Evolutionary conservation across 2,329 filamentous ascomycete species (phyloP), one percentile per base, ranked within the genome.

Genomic region (Microdochium trichocladiopsis): DNA sequence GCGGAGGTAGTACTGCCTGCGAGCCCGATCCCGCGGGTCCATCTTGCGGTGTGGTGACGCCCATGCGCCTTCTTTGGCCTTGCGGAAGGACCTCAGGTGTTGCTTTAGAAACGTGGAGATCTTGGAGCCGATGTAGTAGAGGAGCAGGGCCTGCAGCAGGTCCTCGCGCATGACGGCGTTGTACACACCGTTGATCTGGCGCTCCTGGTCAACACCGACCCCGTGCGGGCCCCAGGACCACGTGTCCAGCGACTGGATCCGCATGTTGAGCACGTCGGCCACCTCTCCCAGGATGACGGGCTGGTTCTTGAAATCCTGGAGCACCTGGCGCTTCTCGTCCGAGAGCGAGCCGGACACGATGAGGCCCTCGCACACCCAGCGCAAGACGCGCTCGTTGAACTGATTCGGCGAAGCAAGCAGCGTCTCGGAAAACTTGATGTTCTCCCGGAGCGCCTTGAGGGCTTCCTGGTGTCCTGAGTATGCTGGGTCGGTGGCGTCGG

Each of bases 111-210:
- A 69, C 0, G 72, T 68, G 2, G 74, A 75, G 71, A 74, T 76
- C 25, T 68, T 72, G 14, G 73, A 63, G 2, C 76, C 76, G 24
- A 80, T 66, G 50, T 72, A 75, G 47, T 80, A 73, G 0, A 79
- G 61, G n/a, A 80, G 71, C 1, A 80, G 69, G 1, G 75, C 74
- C 51, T 79, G 74, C 1, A 78, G 67, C 0, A 78, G 67, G 28
- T 80, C 76, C 55, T 79, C 74, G 33, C 79, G 72, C 72, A 78
- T 78, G 53, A 71, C 69, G n/a, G 78, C 66, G 37, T 74, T 70
- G 57, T 76, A 79, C 23, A 72, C 63, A 1, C 75, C 75, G 14
- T 65, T 77, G 25, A 79, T 70, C 52, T 76, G 73, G n/a, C 74
- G 70, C 14, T 70, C 69, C 60, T 74, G 70, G 55, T 74, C 65